phyloP scores from a whole-genome alignment of 768 basidiomycete genomes.

The Rhodotorula graminis region DNA sequence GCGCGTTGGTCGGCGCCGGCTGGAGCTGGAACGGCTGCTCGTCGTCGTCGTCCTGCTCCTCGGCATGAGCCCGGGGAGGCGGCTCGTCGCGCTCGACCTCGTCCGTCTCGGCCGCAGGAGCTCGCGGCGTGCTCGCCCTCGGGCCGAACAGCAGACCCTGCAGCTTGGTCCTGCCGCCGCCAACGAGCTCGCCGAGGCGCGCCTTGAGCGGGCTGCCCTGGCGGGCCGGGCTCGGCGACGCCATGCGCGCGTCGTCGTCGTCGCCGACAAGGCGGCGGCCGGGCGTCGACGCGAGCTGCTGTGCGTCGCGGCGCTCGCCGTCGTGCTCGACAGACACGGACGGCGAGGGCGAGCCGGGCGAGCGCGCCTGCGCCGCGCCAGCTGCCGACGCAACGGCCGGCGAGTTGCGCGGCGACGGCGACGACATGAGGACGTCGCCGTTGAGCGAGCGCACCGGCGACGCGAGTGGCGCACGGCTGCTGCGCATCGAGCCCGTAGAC shows the following conservation, averaged over 20 bases:
- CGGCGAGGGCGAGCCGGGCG: too few species aligned
- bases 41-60: not conserved
- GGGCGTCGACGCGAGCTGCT: not conserved
- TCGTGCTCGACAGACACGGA: not conserved
- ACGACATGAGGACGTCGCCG: slow-evolving; percentile 24
- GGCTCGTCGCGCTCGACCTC: not conserved
- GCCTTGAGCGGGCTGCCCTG: not conserved
- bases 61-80: not conserved
- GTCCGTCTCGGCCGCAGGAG: not conserved
- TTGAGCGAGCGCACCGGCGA: slow-evolving; percentile 14
- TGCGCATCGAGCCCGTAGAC: not conserved
- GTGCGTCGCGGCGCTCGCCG: too few species aligned
- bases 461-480: too few species aligned
- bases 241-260: not conserved
- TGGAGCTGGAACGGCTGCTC: slow-evolving; percentile 15
- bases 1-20: not conserved
- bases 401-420: slow-evolving; percentile 1
- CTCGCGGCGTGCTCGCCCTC: not conserved
- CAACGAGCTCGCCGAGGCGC: not conserved
- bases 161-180: not conserved
- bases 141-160: slow-evolving; percentile 11
- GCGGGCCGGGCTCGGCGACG: not conserved
- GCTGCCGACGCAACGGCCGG: not conserved
- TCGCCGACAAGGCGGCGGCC: not conserved
- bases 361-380: not conserved